Conservation (phyloP, 352 stramenopile genomes). For the Phytophthora citrophthora region DNA sequence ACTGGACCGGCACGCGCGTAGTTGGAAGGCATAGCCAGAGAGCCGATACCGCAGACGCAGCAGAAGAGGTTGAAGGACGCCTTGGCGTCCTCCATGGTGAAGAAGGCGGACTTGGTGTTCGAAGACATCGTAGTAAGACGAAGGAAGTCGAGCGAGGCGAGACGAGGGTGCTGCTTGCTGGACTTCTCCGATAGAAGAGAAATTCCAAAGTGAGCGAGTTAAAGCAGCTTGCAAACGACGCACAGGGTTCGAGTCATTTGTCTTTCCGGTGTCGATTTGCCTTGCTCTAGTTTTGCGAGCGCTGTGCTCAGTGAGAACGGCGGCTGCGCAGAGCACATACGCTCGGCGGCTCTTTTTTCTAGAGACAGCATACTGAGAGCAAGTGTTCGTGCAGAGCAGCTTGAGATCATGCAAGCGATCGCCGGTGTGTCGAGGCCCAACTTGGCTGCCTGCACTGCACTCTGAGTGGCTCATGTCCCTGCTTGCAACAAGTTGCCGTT, state of each 20-base stretch:
- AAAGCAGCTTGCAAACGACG: constrained; percentile 17
- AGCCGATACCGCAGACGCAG: constrained; percentile 31
- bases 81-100: constrained; percentile 56
- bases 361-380: constrained; percentile 16
- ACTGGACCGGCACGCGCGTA: background rate
- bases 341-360: constrained; percentile 22
- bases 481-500: constrained; percentile 34
- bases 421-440: constrained; percentile 3
- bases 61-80: constrained; percentile 54
- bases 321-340: constrained; percentile 20
- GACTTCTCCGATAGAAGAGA: constrained; percentile 28
- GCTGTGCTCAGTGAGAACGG: constrained; percentile 20
- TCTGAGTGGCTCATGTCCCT: constrained; percentile 32
- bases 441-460: constrained; percentile 7
- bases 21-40: background rate
- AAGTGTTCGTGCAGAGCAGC: constrained; percentile 5
- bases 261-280: constrained; percentile 22
- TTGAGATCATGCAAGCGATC: background rate
- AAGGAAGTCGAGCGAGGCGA: constrained; percentile 15
- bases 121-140: constrained; percentile 1
- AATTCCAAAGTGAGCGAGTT: constrained; percentile 37
- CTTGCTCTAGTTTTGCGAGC: background rate
- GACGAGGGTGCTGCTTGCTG: constrained; percentile 7
- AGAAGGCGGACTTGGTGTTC: constrained; percentile 21
- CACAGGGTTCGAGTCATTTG: background rate